Base-by-base conservation (phyloP, 2,329 filamentous ascomycete species). In the Aspergillus sp. region DNA sequence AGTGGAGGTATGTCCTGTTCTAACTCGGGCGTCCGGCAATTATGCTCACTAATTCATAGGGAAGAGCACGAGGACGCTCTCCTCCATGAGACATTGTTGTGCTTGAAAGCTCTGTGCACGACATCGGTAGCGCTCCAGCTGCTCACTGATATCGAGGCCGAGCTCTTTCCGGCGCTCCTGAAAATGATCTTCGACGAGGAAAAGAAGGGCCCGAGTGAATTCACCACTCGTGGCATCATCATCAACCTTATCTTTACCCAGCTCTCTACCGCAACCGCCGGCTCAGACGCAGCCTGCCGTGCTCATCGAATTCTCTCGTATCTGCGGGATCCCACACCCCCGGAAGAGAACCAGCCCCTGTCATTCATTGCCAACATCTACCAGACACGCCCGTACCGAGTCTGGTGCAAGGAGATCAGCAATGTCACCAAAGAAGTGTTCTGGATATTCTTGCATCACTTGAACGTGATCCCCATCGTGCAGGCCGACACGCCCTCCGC, bases 361-460 rank as follows among this genome's bases (percentile, higher is more conserved):
- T 87, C 87, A 2, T 98, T 98, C 73, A 92, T 98, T 51, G 80
- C 94, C 22, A 90, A 93, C 61, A 98, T 98, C 87, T 89, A 90
- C 67, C 87, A 89, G 39, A 86, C 92, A 53, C 86, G 94, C 0
- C 94, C 94, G 0, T 99, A 97, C 75, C 90, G 92, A 36, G 85
- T 96, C 2, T 99, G 94, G 94, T 92, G 89, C 77, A 95, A 93
- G 75, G 95, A 99, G 77, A 87, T 94, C 18, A 88, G 89, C 60
- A 93, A 90, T 68, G 94, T 98, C 52, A 96, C 93, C 47, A 97
- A 97, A 75, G 94, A 99, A 75, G 94, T 98, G 29, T 99, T 99
- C 74, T 99, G 94, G 94, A 98, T 98, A 73, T 99, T 98, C 79
- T 83, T 98, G 56, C 94, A 98, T 76, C 90, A 96, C 67, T 82